Evolutionary conservation across 768 basidiomycete species (phyloP).

Genomic region (Russula sp.): DNA sequence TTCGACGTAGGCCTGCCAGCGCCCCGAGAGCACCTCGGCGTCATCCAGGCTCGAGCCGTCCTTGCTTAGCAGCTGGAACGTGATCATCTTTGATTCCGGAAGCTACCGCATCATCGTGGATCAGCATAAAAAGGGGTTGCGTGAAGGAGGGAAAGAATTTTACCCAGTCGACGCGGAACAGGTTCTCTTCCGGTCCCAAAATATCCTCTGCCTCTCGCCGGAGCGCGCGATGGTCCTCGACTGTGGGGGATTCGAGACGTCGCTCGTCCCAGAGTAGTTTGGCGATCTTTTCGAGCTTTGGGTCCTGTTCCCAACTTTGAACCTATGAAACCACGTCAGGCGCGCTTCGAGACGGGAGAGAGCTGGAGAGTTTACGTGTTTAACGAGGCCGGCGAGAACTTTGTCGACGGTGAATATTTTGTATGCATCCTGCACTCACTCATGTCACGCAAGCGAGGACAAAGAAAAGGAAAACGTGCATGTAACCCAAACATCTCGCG

Average conservation of each 20-base stretch:
- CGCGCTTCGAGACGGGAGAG: not conserved
- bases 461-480: conserved; percentile 33
- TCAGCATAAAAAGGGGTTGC: not conserved
- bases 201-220: conserved; percentile 63
- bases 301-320: conserved; percentile 59
- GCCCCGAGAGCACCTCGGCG: conserved; percentile 63
- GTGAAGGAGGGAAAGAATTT: conserved; percentile 18
- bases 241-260: conserved; percentile 47
- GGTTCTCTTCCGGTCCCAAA: conserved; percentile 66
- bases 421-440: conserved; percentile 53
- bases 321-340: conserved; percentile 32
- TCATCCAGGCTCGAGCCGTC: conserved; percentile 72
- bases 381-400: conserved; percentile 79
- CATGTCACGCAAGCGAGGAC: not conserved
- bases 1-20: conserved; percentile 77
- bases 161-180: conserved; percentile 80
- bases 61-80: conserved; percentile 70
- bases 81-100: conserved; percentile 56
- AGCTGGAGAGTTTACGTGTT: conserved; percentile 50
- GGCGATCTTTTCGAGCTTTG: conserved; percentile 64
- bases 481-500: conserved; percentile 79
- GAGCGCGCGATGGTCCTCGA: conserved; percentile 64
- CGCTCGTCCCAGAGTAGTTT: conserved; percentile 66
- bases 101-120: conserved; percentile 36
- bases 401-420: conserved; percentile 94